Evolutionary conservation across 805 yeast species (phyloP).

Genomic region (Ogataea ramenticola): DNA sequence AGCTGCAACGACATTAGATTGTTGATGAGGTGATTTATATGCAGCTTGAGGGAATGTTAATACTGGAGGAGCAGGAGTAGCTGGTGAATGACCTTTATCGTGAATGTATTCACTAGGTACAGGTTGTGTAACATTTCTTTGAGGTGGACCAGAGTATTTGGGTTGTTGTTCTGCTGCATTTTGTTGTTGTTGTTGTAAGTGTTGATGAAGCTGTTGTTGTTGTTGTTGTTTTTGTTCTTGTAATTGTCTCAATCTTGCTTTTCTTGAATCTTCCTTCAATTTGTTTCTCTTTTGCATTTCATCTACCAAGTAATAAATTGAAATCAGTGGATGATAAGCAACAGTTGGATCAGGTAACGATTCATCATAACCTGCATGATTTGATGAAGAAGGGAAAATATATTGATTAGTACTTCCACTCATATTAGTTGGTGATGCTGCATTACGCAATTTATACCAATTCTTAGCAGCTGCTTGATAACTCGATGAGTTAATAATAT

Average conservation of each 20-base stretch:
- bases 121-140: constrained; percentile 20
- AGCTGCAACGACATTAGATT: neutral
- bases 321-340: constrained; percentile 82
- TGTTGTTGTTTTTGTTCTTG: constrained; percentile 1
- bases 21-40: constrained; percentile 28
- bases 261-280: constrained; percentile 45
- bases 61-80: constrained; percentile 18
- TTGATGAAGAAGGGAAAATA: neutral
- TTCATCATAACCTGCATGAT: constrained; percentile 18
- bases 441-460: constrained; percentile 41
- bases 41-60: constrained; percentile 34
- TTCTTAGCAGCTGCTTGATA: constrained; percentile 56
- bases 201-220: constrained; percentile 7
- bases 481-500: constrained; percentile 53
- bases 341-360: constrained; percentile 66
- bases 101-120: constrained; percentile 12
- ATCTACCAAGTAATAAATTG: constrained; percentile 78
- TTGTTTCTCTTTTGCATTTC: constrained; percentile 73
- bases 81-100: constrained; percentile 5
- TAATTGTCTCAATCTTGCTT: constrained; percentile 13
- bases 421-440: neutral
- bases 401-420: neutral
- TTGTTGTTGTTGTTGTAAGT: too few species aligned
- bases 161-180: constrained; percentile 1
- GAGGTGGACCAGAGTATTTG: constrained; percentile 7